These are phyloP conservation scores for Fusarium torreyae DNA, from an alignment of 2,329 filamentous ascomycete species.

Conservation along the genomic window DNA sequence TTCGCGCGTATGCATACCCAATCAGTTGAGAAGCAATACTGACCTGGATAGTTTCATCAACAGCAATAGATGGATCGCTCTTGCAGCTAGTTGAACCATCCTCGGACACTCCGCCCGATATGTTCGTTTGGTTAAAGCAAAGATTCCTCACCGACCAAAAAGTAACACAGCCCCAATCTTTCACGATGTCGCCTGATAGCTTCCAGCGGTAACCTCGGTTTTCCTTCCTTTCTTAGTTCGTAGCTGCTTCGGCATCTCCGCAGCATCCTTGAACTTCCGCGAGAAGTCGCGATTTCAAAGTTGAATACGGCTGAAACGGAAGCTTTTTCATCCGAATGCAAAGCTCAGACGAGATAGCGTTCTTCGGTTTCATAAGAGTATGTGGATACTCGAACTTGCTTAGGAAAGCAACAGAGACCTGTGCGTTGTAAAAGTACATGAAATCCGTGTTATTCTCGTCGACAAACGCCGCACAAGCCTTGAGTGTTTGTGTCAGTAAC, in stretches of 20 bases:
- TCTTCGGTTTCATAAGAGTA: conserved; percentile 8
- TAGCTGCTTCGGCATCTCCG: background rate
- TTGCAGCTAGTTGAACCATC: conserved; percentile 5
- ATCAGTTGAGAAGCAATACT: conserved; percentile 15
- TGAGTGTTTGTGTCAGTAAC: background rate
- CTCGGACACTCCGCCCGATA: background rate
- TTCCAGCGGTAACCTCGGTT: background rate
- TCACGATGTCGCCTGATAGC: background rate
- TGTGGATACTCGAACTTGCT: conserved; percentile 46
- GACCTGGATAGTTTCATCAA: background rate
- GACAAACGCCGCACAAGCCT: conserved; percentile 36
- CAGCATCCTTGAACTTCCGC: conserved; percentile 13
- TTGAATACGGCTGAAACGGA: conserved; percentile 37
- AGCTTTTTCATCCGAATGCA: conserved; percentile 29
- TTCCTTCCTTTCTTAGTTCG: background rate
- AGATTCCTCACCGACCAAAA: conserved; percentile 21
- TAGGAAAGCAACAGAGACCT: conserved; percentile 37
- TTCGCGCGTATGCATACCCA: conserved; percentile 2
- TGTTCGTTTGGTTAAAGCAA: background rate
- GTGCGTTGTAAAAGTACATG: conserved; percentile 44
- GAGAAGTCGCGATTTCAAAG: conserved; percentile 30
- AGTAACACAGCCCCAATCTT: background rate
- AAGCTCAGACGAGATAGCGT: conserved; percentile 8
- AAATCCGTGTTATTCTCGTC: conserved; percentile 40
- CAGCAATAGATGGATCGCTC: background rate